Percentiles rank a stretch among this genome's conserved stretches.
phyloP scores from a whole-genome alignment of 352 stramenopile species.

The Pilasporangium apinafurcum region DNA sequence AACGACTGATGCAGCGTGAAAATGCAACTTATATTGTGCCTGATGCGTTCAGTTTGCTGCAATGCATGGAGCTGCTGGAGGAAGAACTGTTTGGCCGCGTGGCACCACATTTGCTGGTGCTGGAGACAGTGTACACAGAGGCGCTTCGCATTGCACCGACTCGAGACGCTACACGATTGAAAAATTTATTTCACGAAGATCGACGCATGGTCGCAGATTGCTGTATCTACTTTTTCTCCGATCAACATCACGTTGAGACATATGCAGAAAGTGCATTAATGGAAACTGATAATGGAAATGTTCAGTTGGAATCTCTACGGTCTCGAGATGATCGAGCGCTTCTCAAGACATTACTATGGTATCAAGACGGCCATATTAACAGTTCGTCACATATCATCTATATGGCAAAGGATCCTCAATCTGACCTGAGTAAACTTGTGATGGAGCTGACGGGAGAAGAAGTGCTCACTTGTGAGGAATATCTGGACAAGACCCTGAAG shows the following conservation, averaged over 20 bases:
- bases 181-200: conserved; percentile 64
- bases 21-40: conserved; percentile 56
- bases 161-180: conserved; percentile 52
- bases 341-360: conserved; percentile 64
- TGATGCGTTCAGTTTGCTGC: conserved; percentile 59
- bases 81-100: conserved; percentile 34
- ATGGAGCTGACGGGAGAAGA: conserved; percentile 24
- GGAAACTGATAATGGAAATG: background rate
- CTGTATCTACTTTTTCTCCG: conserved; percentile 55
- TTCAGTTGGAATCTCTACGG: conserved; percentile 26
- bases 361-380: conserved; percentile 34
- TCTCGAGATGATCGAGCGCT: conserved; percentile 34
- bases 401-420: conserved; percentile 47
- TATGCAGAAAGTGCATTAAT: conserved; percentile 26
- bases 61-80: conserved; percentile 75
- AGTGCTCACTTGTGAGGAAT: conserved; percentile 51
- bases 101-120: conserved; percentile 45
- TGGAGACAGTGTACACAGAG: conserved; percentile 64
- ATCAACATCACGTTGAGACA: conserved; percentile 64
- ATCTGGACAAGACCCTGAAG: conserved; percentile 33
- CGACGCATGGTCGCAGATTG: conserved; percentile 31
- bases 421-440: conserved; percentile 29
- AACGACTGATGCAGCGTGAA: conserved; percentile 24
- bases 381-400: conserved; percentile 34
- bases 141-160: conserved; percentile 60